A percentile compares a stretch with the other conserved stretches of the same genome.
phyloP scores from a whole-genome alignment of 1,284 basidiomycete genomes.

The Apiotrichum laibachii region DNA sequence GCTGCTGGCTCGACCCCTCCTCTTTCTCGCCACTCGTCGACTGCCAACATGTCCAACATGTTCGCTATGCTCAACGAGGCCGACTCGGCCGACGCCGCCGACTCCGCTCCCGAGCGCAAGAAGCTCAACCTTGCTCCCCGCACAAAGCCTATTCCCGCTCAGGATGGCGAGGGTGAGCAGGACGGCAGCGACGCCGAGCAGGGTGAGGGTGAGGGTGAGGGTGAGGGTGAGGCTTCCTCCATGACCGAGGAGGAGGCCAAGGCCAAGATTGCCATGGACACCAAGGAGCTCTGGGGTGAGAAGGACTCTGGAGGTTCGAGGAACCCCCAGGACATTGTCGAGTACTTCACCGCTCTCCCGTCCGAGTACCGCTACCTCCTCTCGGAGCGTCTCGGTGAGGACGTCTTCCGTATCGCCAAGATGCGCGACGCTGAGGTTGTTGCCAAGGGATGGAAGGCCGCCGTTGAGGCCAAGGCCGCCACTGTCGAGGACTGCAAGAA shows the following conservation, averaged over 20 bases:
- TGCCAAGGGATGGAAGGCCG: slow-evolving; percentile 56
- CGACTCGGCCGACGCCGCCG: slow-evolving; percentile 47
- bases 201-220: slow-evolving; percentile 55
- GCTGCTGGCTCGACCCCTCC: slow-evolving; percentile 59
- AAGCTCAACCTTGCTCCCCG: slow-evolving; percentile 68
- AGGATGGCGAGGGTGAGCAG: slow-evolving; percentile 34
- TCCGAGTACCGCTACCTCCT: slow-evolving; percentile 58
- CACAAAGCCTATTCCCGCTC: slow-evolving; percentile 55
- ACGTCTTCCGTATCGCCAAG: slow-evolving; percentile 82
- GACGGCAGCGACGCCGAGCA: slow-evolving; percentile 47
- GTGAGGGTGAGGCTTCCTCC: slow-evolving; percentile 53
- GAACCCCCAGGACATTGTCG: slow-evolving; percentile 52
- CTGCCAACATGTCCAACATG: slow-evolving; percentile 85
- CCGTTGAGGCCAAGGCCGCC: slow-evolving; percentile 58
- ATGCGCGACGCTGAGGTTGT: slow-evolving; percentile 78
- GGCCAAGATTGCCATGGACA: slow-evolving; percentile 65
- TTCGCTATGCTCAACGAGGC: slow-evolving; percentile 70
- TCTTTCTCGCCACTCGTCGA: slow-evolving; percentile 72
- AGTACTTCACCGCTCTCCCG: slow-evolving; percentile 66
- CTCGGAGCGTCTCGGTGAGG: slow-evolving; percentile 77
- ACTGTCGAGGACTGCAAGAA: slow-evolving; percentile 60
- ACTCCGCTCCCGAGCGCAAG: slow-evolving; percentile 62
- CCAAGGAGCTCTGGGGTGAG: slow-evolving; percentile 55
- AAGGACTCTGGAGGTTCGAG: slow-evolving; percentile 49
- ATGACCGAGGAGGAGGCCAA: slow-evolving; percentile 71